Percentiles rank a stretch among this genome's conserved stretches.
Conservation (phyloP, 129 eudicot genomes). For the Flaveria ramosissima region DNA sequence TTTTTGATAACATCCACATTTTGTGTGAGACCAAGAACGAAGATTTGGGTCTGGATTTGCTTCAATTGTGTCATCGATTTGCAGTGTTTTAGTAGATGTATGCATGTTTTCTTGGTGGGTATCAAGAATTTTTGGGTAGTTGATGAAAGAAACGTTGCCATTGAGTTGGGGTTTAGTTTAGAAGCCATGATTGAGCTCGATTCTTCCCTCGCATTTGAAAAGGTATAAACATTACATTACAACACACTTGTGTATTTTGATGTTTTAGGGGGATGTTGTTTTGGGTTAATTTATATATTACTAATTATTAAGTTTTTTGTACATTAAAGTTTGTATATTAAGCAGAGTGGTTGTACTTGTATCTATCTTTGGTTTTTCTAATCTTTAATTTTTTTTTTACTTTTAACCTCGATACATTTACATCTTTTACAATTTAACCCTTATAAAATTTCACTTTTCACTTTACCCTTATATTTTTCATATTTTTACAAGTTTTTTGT, state of each 20-base stretch:
- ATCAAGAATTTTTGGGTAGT: slow-evolving; percentile 20
- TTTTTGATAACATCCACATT: slow-evolving; percentile 55
- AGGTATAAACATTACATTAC: neutral
- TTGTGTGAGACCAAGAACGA: slow-evolving; percentile 46
- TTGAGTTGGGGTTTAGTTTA: neutral
- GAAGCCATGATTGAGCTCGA: neutral
- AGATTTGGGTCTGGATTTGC: slow-evolving; percentile 67
- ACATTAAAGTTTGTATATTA: no score
- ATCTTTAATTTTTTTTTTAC: no score
- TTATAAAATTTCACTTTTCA: no score
- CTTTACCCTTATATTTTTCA: no score
- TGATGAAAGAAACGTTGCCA: slow-evolving; percentile 13
- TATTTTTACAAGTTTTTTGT: no score
- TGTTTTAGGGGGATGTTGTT: neutral
- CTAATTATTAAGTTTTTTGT: no score
- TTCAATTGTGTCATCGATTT: slow-evolving; percentile 53
- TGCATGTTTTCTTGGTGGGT: slow-evolving; percentile 50
- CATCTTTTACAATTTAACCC: no score
- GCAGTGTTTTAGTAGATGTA: slow-evolving; percentile 63
- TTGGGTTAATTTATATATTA: no score
- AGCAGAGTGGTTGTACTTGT: no score
- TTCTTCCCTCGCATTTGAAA: neutral
- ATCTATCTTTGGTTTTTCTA: no score
- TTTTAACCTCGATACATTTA: no score
- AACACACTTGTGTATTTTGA: neutral